Percentiles rank a stretch among this genome's conserved stretches.
Evolutionary conservation across 2,329 filamentous ascomycete genomes (phyloP).

Genomic region (Exophiala sideris): DNA sequence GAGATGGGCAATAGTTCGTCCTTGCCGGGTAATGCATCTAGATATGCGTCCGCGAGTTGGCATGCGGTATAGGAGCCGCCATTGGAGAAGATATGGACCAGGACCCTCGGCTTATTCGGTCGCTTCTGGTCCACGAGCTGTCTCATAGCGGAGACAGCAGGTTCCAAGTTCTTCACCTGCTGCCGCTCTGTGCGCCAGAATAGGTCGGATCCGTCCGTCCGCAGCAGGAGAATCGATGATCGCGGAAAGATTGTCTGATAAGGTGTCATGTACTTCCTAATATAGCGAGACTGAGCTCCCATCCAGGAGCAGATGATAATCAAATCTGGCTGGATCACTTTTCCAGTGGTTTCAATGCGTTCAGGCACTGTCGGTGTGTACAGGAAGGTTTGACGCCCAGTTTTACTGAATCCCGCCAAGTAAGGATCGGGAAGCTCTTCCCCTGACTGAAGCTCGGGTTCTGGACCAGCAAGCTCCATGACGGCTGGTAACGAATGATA

Average conservation of each 20-base stretch:
- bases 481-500: neutral
- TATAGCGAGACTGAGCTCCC: constrained; percentile 49
- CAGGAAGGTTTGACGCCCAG: constrained; percentile 18
- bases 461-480: constrained; percentile 17
- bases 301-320: constrained; percentile 53
- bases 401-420: constrained; percentile 12
- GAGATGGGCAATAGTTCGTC: constrained; percentile 38
- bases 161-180: constrained; percentile 35
- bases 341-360: neutral
- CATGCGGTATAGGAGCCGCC: constrained; percentile 47
- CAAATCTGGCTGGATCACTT: constrained; percentile 38
- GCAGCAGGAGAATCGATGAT: constrained; percentile 48
- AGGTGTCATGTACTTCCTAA: constrained; percentile 50
- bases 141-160: constrained; percentile 42
- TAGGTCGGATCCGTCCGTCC: constrained; percentile 40
- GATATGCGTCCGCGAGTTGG: constrained; percentile 37
- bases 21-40: constrained; percentile 27
- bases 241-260: constrained; percentile 47
- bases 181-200: constrained; percentile 33
- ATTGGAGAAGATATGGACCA: constrained; percentile 54
- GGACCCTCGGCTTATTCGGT: constrained; percentile 34
- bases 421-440: constrained; percentile 8
- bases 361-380: constrained; percentile 6
- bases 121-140: constrained; percentile 29
- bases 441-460: constrained; percentile 13